A percentile compares a stretch with the other conserved stretches of the same genome.
Evolutionary conservation across 768 basidiomycete genomes (phyloP).

Genomic region (Lanmaoa rubissima): DNA sequence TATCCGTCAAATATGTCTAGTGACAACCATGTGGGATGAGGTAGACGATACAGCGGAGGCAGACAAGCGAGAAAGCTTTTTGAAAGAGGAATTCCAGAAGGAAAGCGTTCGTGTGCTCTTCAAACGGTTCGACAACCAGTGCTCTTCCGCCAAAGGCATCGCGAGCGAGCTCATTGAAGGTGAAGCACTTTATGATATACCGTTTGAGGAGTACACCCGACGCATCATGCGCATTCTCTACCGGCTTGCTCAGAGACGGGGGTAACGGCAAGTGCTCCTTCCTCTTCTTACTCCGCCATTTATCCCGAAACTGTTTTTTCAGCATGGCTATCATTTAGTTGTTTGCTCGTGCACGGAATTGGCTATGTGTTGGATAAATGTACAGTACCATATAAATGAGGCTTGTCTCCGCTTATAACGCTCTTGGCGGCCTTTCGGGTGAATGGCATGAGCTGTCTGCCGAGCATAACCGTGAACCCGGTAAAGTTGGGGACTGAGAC

Average conservation of each 20-base stretch:
- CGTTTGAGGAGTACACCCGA: background rate
- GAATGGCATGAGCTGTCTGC: too few relatives aligned
- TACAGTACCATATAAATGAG: too few relatives aligned
- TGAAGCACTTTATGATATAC: background rate
- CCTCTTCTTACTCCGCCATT: background rate
- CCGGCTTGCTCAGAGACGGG: background rate
- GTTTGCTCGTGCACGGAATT: background rate
- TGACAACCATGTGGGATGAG: slow-evolving; percentile 4
- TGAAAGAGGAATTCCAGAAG: slow-evolving; percentile 1
- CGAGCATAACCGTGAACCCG: too few relatives aligned
- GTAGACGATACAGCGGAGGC: background rate
- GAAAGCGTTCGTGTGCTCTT: background rate
- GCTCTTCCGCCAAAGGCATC: slow-evolving; percentile 1
- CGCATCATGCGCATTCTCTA: background rate
- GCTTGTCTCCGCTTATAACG: too few relatives aligned
- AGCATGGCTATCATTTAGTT: background rate
- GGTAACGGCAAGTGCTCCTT: background rate
- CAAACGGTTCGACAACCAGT: slow-evolving; percentile 4
- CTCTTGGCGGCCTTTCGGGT: too few relatives aligned
- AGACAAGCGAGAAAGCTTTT: background rate
- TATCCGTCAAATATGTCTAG: slow-evolving; percentile 2
- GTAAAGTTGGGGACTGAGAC: too few relatives aligned
- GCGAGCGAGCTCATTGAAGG: background rate
- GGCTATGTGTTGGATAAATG: background rate
- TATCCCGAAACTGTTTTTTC: background rate